Evolutionary conservation across 768 basidiomycete species (phyloP).

Genomic region (Boletus sp.): DNA sequence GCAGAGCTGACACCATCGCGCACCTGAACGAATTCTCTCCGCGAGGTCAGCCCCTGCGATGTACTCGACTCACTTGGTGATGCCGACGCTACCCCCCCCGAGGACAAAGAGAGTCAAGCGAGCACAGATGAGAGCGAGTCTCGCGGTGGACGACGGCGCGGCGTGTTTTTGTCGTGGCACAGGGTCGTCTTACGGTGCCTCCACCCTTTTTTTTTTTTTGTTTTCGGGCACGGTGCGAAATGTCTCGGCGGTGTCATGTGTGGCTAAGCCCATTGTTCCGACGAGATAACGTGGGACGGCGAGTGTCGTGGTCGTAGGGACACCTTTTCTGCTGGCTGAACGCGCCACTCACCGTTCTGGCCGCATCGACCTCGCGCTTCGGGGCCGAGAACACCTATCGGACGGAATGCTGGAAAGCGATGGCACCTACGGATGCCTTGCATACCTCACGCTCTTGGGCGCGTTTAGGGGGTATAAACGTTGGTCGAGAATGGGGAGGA

Average conservation of each 20-base stretch:
- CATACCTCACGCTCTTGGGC: too few relatives aligned
- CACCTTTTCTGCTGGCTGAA: neutral
- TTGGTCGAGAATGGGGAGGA: too few relatives aligned
- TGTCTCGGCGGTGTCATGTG: neutral
- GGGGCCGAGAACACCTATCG: neutral
- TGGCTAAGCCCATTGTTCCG: neutral
- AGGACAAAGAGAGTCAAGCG: neutral
- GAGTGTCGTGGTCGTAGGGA: neutral
- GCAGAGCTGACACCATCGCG: neutral
- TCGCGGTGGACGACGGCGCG: neutral
- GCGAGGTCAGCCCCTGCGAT: neutral
- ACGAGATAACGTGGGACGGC: neutral
- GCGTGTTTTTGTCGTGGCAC: neutral
- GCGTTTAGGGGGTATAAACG: too few relatives aligned
- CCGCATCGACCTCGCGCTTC: neutral
- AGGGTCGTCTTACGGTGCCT: neutral
- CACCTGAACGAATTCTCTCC: neutral
- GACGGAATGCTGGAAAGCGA: neutral
- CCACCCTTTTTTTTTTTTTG: too few relatives aligned
- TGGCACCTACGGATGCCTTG: too few relatives aligned
- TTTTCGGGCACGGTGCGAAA: neutral
- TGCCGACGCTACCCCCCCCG: neutral
- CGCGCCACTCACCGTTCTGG: neutral
- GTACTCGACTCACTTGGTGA: neutral
- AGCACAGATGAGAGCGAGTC: too few relatives aligned